Percentiles rank a stretch among this genome's conserved stretches.
These are phyloP conservation scores for Ceratobasidium sp. DNA, from an alignment of 1,284 basidiomycete genomes.

Conservation along the genomic window DNA sequence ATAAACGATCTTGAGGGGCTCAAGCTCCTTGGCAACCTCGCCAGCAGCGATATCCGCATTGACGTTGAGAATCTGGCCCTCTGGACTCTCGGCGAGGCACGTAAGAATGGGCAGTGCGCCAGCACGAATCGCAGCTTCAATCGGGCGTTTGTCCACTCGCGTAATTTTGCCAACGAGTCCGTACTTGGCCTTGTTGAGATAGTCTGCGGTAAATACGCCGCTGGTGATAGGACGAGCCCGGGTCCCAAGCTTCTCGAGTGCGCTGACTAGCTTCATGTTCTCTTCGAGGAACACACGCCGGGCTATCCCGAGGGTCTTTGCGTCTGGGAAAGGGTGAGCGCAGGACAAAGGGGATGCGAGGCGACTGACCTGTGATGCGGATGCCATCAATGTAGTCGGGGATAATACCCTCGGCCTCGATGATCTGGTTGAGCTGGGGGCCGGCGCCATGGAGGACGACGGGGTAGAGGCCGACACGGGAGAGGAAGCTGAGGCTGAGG, in stretches of 20 bases:
- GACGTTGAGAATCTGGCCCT: constrained; percentile 96
- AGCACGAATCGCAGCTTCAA: constrained; percentile 93
- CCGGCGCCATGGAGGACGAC: constrained; percentile 94
- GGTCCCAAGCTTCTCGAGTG: constrained; percentile 91
- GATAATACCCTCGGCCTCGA: constrained; percentile 88
- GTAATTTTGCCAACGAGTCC: constrained; percentile 95
- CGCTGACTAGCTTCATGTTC: constrained; percentile 90
- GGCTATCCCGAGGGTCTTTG: constrained; percentile 91
- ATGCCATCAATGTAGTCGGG: constrained; percentile 97
- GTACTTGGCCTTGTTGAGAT: constrained; percentile 93
- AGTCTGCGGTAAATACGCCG: constrained; percentile 94
- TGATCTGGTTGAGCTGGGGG: constrained; percentile 92
- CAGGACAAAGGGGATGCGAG: not conserved
- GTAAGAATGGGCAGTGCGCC: constrained; percentile 94
- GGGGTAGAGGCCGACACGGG: constrained; percentile 92
- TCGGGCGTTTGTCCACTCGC: constrained; percentile 90
- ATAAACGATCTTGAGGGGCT: constrained; percentile 99
- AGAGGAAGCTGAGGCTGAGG: constrained; percentile 91
- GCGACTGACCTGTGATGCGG: constrained; percentile 81
- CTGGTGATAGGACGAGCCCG: constrained; percentile 95
- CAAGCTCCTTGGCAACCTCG: constrained; percentile 94
- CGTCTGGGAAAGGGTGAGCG: constrained; percentile 60
- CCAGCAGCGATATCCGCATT: constrained; percentile 97
- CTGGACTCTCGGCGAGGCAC: constrained; percentile 87
- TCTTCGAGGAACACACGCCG: constrained; percentile 96